Percentiles rank a stretch among this genome's conserved stretches.
Evolutionary conservation across 2,329 filamentous ascomycete genomes (phyloP).

Genomic region (Fusarium denticulatum): DNA sequence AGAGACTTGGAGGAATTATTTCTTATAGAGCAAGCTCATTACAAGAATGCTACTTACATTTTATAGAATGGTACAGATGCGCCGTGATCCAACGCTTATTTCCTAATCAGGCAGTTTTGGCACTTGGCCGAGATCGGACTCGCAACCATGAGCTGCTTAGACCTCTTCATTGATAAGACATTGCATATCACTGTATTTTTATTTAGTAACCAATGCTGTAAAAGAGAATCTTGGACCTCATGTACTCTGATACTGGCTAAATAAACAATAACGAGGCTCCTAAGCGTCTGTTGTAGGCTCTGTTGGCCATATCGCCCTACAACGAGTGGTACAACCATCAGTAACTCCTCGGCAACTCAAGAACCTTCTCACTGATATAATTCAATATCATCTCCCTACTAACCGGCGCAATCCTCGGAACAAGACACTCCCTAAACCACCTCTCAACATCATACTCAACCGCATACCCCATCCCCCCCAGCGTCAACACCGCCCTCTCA

Average conservation of each 20-base stretch:
- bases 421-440: conserved; percentile 71
- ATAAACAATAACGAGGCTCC: no score
- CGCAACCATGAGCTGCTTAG: neutral
- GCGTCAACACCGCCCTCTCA: conserved; percentile 67
- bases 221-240: fast-evolving
- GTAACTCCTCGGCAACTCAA: conserved; percentile 75
- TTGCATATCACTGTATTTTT: fast-evolving
- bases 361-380: conserved; percentile 73
- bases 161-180: neutral
- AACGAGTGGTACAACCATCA: conserved; percentile 44
- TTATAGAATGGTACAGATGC: no score
- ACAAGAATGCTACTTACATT: fast-evolving
- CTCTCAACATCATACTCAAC: conserved; percentile 73
- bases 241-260: fast-evolving
- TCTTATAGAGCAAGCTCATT: fast-evolving
- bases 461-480: conserved; percentile 74
- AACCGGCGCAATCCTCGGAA: conserved; percentile 72
- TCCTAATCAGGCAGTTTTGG: neutral
- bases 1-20: fast-evolving
- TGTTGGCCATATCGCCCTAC: neutral
- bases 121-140: neutral
- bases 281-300: neutral
- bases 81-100: neutral
- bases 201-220: fast-evolving
- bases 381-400: conserved; percentile 81